Base-by-base conservation (phyloP, 352 stramenopile genomes). In the Thalassiosira sp. region DNA sequence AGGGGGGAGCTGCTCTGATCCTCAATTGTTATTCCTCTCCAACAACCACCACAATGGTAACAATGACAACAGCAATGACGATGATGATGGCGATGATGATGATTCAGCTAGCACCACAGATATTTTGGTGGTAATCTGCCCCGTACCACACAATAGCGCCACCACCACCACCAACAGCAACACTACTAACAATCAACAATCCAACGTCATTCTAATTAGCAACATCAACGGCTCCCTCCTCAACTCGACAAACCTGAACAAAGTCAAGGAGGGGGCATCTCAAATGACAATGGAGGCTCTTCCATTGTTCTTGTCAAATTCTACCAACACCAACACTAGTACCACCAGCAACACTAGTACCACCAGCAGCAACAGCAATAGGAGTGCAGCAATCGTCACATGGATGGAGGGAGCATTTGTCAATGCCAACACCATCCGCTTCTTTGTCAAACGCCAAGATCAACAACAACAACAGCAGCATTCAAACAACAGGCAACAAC, bases 161-260 rank as follows among this genome's bases (percentile, higher is more conserved):
- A 35, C 49, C 31, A 52, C 28, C n/a, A 33, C 57, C 62, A 31
- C 11, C 25, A 61, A 15, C 35, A n/a, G 5, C 54, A 33, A 42
- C 43, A 35, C 49, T 33, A 52, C 28, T 13, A 37, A 18, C 52
- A 16, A 56, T 7, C 35, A 42, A 11, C 27, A 37, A 46, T 49
- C 33, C 57, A 76, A 76, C 25, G 53, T 85, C 35, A 74, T 90
- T 53, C 25, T 91, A 1, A 87, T 91, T 28, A 85, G 72, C 11
- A 83, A 85, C 31, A 90, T 91, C 64, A 64, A 89, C 45, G 83
- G 86, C 3, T 27, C 52, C 27, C 24, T 61, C 20, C 67, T 91
- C 6, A 90, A 91, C 71, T 76, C 63, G 11, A 24, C 78, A 6
- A 66, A 86, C 52, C 52, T 63, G 22, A 49, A 51, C 20, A 48